These are phyloP conservation scores for Papilionanthe hybrid DNA, from an alignment of 116 monocot species.

Conservation along the genomic window DNA sequence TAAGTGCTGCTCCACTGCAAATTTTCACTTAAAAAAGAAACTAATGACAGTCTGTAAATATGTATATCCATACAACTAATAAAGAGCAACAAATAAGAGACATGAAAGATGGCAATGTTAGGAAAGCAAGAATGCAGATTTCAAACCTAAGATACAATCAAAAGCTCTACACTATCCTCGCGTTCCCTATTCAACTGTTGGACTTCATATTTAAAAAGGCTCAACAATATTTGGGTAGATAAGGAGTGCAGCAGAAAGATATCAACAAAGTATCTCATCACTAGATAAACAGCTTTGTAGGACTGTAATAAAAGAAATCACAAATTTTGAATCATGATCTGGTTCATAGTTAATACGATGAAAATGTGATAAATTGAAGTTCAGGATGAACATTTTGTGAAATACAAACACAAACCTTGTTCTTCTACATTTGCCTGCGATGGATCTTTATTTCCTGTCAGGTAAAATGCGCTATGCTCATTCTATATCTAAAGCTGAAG, in stretches of 20 bases:
- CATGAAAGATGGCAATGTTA: neutral
- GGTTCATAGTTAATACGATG: neutral
- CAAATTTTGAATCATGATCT: neutral
- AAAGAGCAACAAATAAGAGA: neutral
- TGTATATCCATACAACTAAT: neutral
- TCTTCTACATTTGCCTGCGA: neutral
- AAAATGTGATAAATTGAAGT: neutral
- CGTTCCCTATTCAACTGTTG: neutral
- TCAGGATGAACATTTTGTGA: neutral
- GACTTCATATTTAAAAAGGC: neutral
- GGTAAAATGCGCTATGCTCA: neutral
- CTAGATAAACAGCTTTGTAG: neutral
- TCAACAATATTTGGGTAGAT: neutral
- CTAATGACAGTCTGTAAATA: neutral
- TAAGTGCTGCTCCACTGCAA: neutral
- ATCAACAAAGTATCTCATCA: neutral
- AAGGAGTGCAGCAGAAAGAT: neutral
- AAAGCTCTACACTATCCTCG: neutral
- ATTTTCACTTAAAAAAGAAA: neutral
- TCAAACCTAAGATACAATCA: slow-evolving; percentile 1
- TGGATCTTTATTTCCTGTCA: neutral
- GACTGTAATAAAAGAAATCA: neutral
- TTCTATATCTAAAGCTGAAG: neutral
- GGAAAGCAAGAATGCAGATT: neutral
- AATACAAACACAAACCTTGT: neutral